phyloP scores from a whole-genome alignment of 345 rosid genomes.

The Litchi chinensis region DNA sequence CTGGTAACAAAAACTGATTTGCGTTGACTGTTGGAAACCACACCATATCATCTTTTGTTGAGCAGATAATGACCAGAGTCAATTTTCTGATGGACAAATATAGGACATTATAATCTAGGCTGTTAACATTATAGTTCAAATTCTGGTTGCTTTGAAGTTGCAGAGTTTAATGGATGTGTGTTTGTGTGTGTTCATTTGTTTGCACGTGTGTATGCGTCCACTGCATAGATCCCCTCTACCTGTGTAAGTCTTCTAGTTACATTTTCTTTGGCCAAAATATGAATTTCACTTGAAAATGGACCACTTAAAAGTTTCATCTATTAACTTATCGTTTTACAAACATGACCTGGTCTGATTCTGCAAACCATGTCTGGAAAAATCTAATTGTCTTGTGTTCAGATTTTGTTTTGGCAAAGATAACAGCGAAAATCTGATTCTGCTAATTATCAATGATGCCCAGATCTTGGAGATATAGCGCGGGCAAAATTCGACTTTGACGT shows the following conservation, averaged over 20 bases:
- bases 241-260: not conserved
- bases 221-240: too few species aligned
- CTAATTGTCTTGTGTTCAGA: not conserved
- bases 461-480: slow-evolving; percentile 86
- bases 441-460: slow-evolving; percentile 36
- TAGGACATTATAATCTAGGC: not conserved
- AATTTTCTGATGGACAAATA: not conserved
- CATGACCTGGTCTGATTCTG: not conserved
- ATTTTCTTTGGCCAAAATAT: not conserved
- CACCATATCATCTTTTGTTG: not conserved
- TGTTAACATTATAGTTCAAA: too few species aligned
- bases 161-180: not conserved
- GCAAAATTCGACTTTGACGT: slow-evolving; percentile 96
- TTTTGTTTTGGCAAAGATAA: not conserved
- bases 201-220: not conserved
- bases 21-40: not conserved
- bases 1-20: not conserved
- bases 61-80: not conserved
- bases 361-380: not conserved
- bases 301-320: not conserved
- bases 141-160: not conserved
- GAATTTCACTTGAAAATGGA: not conserved
- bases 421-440: slow-evolving; percentile 9
- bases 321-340: not conserved
- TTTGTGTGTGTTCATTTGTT: too few species aligned